phyloP scores from a whole-genome alignment of 2,329 filamentous ascomycete species.

The Myriosclerotinia curreyana region DNA sequence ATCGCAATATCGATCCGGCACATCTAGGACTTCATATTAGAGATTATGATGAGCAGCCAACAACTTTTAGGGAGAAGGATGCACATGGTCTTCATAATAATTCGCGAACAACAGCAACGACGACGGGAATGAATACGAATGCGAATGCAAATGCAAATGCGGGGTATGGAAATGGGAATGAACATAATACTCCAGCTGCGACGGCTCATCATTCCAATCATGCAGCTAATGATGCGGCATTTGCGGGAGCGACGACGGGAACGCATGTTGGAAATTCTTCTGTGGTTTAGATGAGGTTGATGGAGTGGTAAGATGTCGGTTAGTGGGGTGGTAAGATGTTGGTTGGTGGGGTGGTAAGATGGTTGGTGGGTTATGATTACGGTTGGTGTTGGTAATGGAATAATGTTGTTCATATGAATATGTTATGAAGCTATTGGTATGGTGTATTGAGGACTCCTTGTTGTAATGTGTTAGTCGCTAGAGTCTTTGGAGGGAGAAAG shows the following conservation, averaged over 20 bases:
- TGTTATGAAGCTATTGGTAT: neutral
- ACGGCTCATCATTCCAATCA: neutral
- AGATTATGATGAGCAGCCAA: slow-evolving; percentile 11
- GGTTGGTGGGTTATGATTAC: neutral
- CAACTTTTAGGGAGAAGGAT: neutral
- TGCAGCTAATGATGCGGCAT: neutral
- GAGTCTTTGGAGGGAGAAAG: neutral
- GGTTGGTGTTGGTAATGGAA: neutral
- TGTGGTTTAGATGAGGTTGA: neutral
- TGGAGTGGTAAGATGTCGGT: neutral
- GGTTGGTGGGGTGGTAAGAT: no score
- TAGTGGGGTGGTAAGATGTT: neutral
- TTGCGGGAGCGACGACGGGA: neutral
- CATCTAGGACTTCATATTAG: slow-evolving; percentile 11
- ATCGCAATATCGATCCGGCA: slow-evolving; percentile 54
- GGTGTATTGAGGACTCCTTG: neutral
- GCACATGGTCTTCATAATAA: neutral
- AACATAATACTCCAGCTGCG: neutral
- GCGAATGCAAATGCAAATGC: no score
- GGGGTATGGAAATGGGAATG: neutral
- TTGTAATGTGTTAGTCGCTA: neutral
- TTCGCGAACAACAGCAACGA: neutral
- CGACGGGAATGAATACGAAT: neutral
- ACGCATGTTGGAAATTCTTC: slow-evolving; percentile 2
- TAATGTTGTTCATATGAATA: neutral